These are phyloP conservation scores for Licmophora abbreviata DNA, from an alignment of 108 stramenopile genomes.

Conservation along the genomic window DNA sequence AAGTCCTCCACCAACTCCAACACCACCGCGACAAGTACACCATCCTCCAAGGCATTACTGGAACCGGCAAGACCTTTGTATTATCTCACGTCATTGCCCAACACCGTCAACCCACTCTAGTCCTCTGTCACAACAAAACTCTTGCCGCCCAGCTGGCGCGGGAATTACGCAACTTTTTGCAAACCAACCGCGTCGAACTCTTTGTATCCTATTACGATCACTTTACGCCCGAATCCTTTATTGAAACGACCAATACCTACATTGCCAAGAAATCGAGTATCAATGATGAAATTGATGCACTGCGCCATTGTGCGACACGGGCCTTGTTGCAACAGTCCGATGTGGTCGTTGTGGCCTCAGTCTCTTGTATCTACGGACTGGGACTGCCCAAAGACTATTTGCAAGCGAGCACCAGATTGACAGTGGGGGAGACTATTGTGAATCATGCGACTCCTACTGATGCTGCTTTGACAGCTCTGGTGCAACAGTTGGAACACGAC, in stretches of 20 bases:
- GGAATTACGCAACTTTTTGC: conserved; percentile 48
- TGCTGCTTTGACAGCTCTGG: too few relatives aligned
- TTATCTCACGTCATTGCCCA: conserved; percentile 62
- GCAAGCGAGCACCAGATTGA: conserved; percentile 25
- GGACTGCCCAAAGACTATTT: conserved; percentile 69
- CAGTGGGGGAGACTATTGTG: conserved; percentile 17
- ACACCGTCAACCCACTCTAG: conserved; percentile 39
- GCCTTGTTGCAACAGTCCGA: conserved; percentile 49
- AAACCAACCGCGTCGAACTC: conserved; percentile 51
- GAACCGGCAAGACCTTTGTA: conserved; percentile 77
- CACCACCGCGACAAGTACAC: conserved; percentile 22
- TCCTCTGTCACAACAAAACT: conserved; percentile 80
- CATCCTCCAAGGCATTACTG: conserved; percentile 36
- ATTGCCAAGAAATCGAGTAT: conserved; percentile 57
- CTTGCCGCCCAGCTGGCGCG: conserved; percentile 72
- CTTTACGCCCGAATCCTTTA: conserved; percentile 64
- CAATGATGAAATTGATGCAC: conserved; percentile 59
- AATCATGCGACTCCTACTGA: conserved; percentile 4
- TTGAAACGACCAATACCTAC: conserved; percentile 42
- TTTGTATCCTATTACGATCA: conserved; percentile 75
- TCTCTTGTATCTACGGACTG: conserved; percentile 78
- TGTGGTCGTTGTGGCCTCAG: conserved; percentile 70
- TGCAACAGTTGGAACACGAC: conserved; percentile 6
- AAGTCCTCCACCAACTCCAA: conserved; percentile 21
- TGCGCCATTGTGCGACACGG: conserved; percentile 65